These are phyloP conservation scores for Phytopythium chamaehyphon DNA, from an alignment of 352 stramenopile species.

Conservation along the genomic window DNA sequence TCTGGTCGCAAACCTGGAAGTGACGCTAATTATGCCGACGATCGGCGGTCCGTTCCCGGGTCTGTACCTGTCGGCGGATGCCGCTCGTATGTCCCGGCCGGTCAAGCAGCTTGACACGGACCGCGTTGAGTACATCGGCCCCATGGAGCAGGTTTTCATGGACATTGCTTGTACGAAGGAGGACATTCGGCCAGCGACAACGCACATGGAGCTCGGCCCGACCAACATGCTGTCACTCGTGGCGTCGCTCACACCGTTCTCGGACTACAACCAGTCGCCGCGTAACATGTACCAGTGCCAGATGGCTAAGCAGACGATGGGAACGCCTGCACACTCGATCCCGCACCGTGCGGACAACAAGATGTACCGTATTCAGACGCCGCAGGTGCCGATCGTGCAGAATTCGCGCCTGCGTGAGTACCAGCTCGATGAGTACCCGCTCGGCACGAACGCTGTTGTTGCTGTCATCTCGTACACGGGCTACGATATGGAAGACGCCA, in stretches of 20 bases:
- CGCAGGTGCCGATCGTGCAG: conserved; percentile 98
- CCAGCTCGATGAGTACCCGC: conserved; percentile 98
- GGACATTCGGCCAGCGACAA: conserved; percentile 95
- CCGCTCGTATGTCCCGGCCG: conserved; percentile 92
- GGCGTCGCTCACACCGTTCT: conserved; percentile 98
- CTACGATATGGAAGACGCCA: conserved; percentile 98
- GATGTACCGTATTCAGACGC: conserved; percentile 98
- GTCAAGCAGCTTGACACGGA: conserved; percentile 91
- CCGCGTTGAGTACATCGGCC: conserved; percentile 95
- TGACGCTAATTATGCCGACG: conserved; percentile 75
- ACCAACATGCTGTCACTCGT: conserved; percentile 99
- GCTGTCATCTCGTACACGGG: conserved; percentile 99
- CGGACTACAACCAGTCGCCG: conserved; percentile 99
- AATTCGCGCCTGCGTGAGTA: conserved; percentile 95
- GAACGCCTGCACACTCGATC: conserved; percentile 96
- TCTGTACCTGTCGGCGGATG: conserved; percentile 96
- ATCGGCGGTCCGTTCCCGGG: conserved; percentile 95
- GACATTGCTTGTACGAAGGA: conserved; percentile 96
- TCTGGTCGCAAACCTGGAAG: conserved; percentile 76
- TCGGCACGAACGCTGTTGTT: conserved; percentile 99
- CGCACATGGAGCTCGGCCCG: conserved; percentile 98
- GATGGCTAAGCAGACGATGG: conserved; percentile 99
- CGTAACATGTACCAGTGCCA: conserved; percentile 99
- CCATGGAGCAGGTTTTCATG: conserved; percentile 98
- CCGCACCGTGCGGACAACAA: conserved; percentile 98